These are phyloP conservation scores for Borealophlyctis nickersoniae DNA, from an alignment of 192 early-diverging fungal genomes.

Conservation along the genomic window DNA sequence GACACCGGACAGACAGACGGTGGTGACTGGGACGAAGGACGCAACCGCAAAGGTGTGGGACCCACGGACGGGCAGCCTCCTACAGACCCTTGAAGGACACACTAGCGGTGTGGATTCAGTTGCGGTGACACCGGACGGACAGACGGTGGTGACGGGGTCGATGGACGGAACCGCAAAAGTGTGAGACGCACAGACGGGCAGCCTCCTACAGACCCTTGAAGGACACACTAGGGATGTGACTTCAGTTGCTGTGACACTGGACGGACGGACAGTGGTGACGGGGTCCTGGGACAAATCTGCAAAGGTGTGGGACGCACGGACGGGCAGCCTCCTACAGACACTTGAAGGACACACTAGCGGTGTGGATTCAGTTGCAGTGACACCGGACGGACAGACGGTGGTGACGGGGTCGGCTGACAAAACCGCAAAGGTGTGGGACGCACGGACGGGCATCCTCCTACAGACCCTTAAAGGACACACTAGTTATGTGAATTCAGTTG, in stretches of 20 bases:
- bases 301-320: slow-evolving; percentile 11
- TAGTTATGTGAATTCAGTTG: slow-evolving; percentile 4
- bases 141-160: slow-evolving; percentile 18
- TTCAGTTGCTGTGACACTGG: slow-evolving; percentile 1
- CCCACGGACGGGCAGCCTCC: neutral
- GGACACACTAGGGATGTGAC: slow-evolving; percentile 10
- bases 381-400: neutral
- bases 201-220: neutral
- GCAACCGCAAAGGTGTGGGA: neutral
- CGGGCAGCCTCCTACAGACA: slow-evolving; percentile 1
- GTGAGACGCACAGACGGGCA: neutral
- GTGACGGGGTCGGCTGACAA: slow-evolving; percentile 3
- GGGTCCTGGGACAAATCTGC: slow-evolving; percentile 12
- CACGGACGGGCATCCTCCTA: neutral
- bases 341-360: slow-evolving; percentile 5
- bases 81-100: neutral
- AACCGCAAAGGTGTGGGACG: slow-evolving; percentile 4
- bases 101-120: too few relatives aligned
- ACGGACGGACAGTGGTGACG: slow-evolving; percentile 17
- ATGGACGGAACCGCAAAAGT: slow-evolving; percentile 3
- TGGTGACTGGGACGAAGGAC: slow-evolving; percentile 76
- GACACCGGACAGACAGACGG: slow-evolving; percentile 70
- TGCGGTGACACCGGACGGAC: slow-evolving; percentile 7
- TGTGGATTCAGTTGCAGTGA: neutral
- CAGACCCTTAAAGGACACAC: slow-evolving; percentile 2